Percentiles rank a stretch among this genome's conserved stretches.
phyloP scores from a whole-genome alignment of 1,284 basidiomycete genomes.

The Lentinus polychrous region DNA sequence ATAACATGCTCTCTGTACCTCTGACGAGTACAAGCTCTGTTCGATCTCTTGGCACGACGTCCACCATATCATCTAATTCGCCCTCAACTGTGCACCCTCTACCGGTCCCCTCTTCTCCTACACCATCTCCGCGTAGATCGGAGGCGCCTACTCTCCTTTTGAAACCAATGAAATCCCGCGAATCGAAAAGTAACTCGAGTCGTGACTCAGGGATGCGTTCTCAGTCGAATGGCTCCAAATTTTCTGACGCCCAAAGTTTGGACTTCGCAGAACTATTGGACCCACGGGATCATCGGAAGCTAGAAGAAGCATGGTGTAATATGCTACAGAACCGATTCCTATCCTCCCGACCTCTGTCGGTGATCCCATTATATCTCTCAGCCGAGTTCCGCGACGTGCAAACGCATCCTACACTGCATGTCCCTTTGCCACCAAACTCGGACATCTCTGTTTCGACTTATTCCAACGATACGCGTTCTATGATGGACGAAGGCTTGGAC shows the following conservation, averaged over 20 bases:
- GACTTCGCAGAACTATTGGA: constrained; percentile 18
- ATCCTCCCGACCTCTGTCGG: constrained; percentile 44
- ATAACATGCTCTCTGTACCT: not conserved
- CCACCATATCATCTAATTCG: not conserved
- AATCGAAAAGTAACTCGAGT: too few relatives aligned
- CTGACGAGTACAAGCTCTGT: not conserved
- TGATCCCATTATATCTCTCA: constrained; percentile 64
- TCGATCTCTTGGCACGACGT: not conserved
- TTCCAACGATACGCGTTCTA: not conserved
- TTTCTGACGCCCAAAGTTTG: too few relatives aligned
- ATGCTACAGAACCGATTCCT: constrained; percentile 60
- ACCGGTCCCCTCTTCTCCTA: not conserved
- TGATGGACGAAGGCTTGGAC: constrained; percentile 2
- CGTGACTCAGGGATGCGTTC: too few relatives aligned
- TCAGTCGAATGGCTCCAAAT: too few relatives aligned
- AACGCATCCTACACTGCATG: constrained; percentile 42
- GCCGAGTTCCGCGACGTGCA: constrained; percentile 50
- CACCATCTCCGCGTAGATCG: not conserved
- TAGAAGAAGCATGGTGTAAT: constrained; percentile 58
- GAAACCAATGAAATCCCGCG: too few relatives aligned
- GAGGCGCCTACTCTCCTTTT: too few relatives aligned
- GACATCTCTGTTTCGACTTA: constrained; percentile 6
- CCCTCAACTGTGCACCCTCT: not conserved
- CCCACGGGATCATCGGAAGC: constrained; percentile 55
- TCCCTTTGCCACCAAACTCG: constrained; percentile 51